phyloP scores from a whole-genome alignment of 2,329 filamentous ascomycete species.

The Geosmithia flava region DNA sequence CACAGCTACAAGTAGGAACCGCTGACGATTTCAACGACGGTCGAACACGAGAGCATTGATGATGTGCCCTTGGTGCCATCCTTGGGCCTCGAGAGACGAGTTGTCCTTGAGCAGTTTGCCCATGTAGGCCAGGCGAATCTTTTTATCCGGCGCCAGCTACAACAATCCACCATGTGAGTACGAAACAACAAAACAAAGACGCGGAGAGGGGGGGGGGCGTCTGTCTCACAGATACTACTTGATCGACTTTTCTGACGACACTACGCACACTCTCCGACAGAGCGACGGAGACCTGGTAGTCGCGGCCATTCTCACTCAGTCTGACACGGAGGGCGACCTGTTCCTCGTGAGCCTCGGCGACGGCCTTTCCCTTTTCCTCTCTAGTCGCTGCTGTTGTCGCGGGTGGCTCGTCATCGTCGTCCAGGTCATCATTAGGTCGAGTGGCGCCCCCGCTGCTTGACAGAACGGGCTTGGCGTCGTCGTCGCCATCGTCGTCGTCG shows the following conservation, averaged over 20 bases:
- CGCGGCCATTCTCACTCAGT: constrained; percentile 54
- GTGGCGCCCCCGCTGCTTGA: constrained; percentile 8
- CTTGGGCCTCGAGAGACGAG: constrained; percentile 51
- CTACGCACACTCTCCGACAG: constrained; percentile 52
- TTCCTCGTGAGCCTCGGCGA: constrained; percentile 35
- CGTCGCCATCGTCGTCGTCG: constrained; percentile 14
- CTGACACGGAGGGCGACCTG: constrained; percentile 46
- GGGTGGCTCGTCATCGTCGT: constrained; percentile 17
- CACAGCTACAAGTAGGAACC: background rate
- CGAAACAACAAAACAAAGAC: background rate
- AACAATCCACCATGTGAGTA: background rate
- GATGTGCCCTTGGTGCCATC: constrained; percentile 64
- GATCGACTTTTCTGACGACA: constrained; percentile 49
- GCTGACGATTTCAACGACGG: constrained; percentile 11
- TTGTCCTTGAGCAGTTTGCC: constrained; percentile 67
- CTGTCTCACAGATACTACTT: constrained; percentile 48
- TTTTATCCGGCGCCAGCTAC: constrained; percentile 45
- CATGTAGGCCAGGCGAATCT: constrained; percentile 64
- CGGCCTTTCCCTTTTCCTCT: constrained; percentile 48
- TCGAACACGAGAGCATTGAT: constrained; percentile 64
- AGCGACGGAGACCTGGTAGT: constrained; percentile 44
- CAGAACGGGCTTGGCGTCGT: constrained; percentile 13
- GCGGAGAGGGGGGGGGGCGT: background rate
- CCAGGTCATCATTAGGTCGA: constrained; percentile 16
- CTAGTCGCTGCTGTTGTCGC: constrained; percentile 17